Evolutionary conservation across 1,139 yeast species (phyloP).

Genomic region (Nakaseomyces sp.): DNA sequence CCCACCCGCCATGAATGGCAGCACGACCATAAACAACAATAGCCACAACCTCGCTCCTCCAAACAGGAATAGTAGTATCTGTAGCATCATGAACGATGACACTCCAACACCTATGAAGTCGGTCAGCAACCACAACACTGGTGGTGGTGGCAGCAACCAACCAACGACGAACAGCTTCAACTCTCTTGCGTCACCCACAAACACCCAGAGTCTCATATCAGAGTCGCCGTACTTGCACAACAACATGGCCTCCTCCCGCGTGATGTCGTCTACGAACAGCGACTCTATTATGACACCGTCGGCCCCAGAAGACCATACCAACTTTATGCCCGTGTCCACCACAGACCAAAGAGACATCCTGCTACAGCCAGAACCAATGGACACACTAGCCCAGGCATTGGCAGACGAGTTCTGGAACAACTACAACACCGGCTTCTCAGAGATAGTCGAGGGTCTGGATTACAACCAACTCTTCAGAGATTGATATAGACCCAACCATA

Average conservation of each 20-base stretch:
- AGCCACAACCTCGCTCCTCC: too few species aligned
- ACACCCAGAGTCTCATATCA: neutral
- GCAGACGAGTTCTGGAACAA: constrained; percentile 21
- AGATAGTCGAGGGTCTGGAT: constrained; percentile 12
- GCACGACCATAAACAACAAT: too few species aligned
- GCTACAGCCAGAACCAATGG: neutral
- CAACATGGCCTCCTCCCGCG: neutral
- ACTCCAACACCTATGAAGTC: too few species aligned
- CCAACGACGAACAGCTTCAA: too few species aligned
- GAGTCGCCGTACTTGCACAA: neutral
- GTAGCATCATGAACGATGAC: neutral
- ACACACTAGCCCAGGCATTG: constrained; percentile 11
- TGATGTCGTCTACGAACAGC: too few species aligned
- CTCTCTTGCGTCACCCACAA: neutral
- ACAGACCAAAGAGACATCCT: neutral
- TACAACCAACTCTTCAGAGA: constrained; percentile 1
- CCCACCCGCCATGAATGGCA: too few species aligned
- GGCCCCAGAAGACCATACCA: neutral
- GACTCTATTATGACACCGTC: neutral
- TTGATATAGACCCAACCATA: too few species aligned
- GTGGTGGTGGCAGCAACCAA: too few species aligned
- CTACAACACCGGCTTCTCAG: constrained; percentile 18
- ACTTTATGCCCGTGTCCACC: neutral
- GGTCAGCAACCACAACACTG: too few species aligned
- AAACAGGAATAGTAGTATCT: too few species aligned